Percentiles rank a stretch among this genome's conserved stretches.
Conservation (phyloP, 495 filamentous ascomycete genomes). For the Cairneyella variabilis region DNA sequence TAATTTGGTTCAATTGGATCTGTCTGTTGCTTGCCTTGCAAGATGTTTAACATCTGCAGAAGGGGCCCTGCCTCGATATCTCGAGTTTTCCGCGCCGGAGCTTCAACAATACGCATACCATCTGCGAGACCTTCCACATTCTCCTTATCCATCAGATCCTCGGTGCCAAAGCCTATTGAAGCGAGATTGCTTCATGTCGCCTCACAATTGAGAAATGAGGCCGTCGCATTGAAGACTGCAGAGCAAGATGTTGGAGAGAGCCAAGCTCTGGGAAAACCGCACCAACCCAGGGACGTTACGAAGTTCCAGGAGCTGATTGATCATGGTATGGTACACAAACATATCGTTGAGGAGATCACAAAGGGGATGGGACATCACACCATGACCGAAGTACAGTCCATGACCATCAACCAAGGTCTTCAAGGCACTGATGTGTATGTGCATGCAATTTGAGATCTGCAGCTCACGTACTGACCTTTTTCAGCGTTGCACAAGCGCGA, state of each 20-base stretch:
- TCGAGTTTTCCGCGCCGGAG: conserved; percentile 6
- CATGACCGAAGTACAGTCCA: conserved; percentile 91
- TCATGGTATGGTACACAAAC: conserved; percentile 57
- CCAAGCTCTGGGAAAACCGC: not conserved
- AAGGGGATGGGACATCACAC: conserved; percentile 68
- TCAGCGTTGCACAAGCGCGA: conserved; percentile 77
- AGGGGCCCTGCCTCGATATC: conserved; percentile 27
- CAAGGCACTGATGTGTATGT: conserved; percentile 80
- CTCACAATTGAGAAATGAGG: conserved; percentile 21
- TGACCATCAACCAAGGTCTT: conserved; percentile 75
- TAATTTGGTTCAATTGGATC: too few relatives aligned
- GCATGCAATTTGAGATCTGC: not conserved
- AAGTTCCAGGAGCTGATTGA: conserved; percentile 66
- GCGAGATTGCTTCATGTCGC: conserved; percentile 30
- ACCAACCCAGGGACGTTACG: conserved; percentile 38
- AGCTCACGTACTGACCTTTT: conserved; percentile 22
- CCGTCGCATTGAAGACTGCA: not conserved
- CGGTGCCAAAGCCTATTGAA: conserved; percentile 2
- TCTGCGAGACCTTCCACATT: conserved; percentile 22
- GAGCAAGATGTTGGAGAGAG: not conserved
- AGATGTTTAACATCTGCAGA: conserved; percentile 25
- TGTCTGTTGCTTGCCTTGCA: too few relatives aligned
- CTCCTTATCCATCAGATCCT: conserved; percentile 6
- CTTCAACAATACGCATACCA: conserved; percentile 16
- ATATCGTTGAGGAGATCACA: conserved; percentile 66